A percentile compares a stretch with the other conserved stretches of the same genome.
Evolutionary conservation across 176 grass and related monocot genomes (phyloP).

Genomic region (Juncus effusus): DNA sequence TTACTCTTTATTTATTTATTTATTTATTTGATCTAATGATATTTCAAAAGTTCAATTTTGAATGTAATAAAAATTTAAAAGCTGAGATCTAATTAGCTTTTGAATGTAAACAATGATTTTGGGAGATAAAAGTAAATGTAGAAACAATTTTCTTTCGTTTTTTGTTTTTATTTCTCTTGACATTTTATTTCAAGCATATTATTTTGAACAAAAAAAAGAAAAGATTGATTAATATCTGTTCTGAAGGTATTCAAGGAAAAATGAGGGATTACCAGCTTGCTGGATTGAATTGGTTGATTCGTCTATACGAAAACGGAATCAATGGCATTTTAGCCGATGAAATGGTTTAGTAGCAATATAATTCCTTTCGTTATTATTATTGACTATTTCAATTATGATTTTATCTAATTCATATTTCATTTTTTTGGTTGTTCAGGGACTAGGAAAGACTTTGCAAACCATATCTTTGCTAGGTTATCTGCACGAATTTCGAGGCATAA

Average conservation of each 20-base stretch:
- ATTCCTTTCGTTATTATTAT: neutral
- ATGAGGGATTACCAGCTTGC: constrained; percentile 78
- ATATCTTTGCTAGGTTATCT: constrained; percentile 93
- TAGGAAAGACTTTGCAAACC: constrained; percentile 97
- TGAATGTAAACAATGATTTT: no score
- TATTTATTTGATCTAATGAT: neutral
- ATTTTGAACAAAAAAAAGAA: constrained; percentile 6
- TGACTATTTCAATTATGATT: neutral
- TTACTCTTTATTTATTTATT: constrained; percentile 16
- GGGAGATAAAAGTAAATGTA: no score
- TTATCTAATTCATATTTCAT: neutral
- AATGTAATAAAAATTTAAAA: neutral
- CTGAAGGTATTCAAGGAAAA: constrained; percentile 70
- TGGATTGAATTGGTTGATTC: constrained; percentile 71
- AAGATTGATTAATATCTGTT: constrained; percentile 11
- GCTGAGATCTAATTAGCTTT: no score
- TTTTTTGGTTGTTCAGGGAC: constrained; percentile 54
- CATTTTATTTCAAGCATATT: no score
- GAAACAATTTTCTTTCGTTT: no score
- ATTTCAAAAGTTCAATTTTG: constrained; percentile 5
- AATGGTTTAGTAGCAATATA: constrained; percentile 40
- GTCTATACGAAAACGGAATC: constrained; percentile 76
- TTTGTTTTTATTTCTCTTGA: no score
- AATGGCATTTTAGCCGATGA: constrained; percentile 83
- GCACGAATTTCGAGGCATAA: constrained; percentile 93